Base-by-base conservation (phyloP, 2,329 filamentous ascomycete species). In the Pseudogymnoascus sp. region DNA sequence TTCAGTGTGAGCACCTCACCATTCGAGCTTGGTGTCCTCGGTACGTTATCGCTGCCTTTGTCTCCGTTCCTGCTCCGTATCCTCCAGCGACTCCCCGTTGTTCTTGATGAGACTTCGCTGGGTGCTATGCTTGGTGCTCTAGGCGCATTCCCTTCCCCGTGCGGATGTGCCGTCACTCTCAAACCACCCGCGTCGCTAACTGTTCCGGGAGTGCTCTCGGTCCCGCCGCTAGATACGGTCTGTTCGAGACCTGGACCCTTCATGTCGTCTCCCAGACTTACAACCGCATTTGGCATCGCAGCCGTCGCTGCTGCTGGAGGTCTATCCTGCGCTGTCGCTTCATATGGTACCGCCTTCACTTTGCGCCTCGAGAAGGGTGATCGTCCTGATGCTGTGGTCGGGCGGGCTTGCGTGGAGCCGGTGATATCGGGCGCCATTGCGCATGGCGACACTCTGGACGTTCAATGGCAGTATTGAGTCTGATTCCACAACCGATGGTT, bases 271-370 rank as follows among this genome's bases (percentile, higher is more conserved):
- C 25, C 70, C 65, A 20, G 71, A 59, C 11, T 69, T 70, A 61
- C 68, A 70, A 67, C 72, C 20, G 60, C 57, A 28, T 65, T 63
- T n/a, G 67, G 68, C 18, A 70, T 70, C 18, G 69, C 63, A 22
- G 71, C 64, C 12, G 67, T 71, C 3, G 72, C 67, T 50, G 79
- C 79, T 65, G 85, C 81, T 36, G 84, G 84, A 63, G 81, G 81
- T 70, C 82, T 79, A 57, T 81, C 81, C 67, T 81, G 78, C 58
- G 79, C 74, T 36, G 81, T 83, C 71, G 86, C 79, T 69, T 87
- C 84, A 74, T 87, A 86, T 62, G 82, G 80, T 61, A 86, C 69
- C 57, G 78, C 79, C 62, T 86, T 76, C 66, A 86, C 43, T 18
- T 54, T 54, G 43, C 43, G 43, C 43, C 43, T 30, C 43, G 9